phyloP scores from a whole-genome alignment of 306 rosid genomes.

The Styphnolobium japonicum region DNA sequence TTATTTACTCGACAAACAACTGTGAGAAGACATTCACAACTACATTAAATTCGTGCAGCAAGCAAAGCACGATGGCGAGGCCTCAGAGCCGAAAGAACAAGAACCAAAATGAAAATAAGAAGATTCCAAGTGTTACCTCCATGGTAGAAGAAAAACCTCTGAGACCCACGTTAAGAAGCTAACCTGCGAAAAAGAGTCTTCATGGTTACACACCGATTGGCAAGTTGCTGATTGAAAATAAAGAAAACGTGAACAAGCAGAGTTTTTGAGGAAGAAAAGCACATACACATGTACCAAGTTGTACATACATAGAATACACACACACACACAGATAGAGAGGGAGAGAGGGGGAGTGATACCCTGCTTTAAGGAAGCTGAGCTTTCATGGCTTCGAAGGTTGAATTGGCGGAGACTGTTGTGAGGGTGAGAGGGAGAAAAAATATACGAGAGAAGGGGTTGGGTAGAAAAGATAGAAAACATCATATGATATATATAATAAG shows the following conservation, averaged over 20 bases:
- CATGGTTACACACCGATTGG: conserved; percentile 36
- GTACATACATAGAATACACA: neutral
- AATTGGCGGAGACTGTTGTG: conserved; percentile 7
- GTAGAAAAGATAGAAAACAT: neutral
- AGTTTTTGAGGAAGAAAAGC: neutral
- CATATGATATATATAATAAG: neutral
- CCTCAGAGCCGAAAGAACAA: neutral
- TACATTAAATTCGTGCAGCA: conserved; percentile 27
- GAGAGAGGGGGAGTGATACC: conserved; percentile 26
- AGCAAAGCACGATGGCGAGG: conserved; percentile 14
- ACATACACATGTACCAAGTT: neutral
- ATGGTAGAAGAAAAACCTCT: conserved; percentile 14
- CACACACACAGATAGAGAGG: neutral
- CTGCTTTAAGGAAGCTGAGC: conserved; percentile 39
- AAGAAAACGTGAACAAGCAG: conserved; percentile 32
- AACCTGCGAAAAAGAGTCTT: conserved; percentile 36
- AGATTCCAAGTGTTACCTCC: conserved; percentile 22
- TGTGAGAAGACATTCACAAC: conserved; percentile 7
- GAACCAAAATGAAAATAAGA: neutral
- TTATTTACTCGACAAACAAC: conserved; percentile 23
- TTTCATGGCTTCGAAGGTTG: conserved; percentile 46
- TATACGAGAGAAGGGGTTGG: neutral
- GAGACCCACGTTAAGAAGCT: conserved; percentile 29
- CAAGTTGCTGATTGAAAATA: conserved; percentile 20
- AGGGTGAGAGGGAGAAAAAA: neutral